phyloP scores from a whole-genome alignment of 306 rosid species.

The Lathyrus oleraceus region DNA sequence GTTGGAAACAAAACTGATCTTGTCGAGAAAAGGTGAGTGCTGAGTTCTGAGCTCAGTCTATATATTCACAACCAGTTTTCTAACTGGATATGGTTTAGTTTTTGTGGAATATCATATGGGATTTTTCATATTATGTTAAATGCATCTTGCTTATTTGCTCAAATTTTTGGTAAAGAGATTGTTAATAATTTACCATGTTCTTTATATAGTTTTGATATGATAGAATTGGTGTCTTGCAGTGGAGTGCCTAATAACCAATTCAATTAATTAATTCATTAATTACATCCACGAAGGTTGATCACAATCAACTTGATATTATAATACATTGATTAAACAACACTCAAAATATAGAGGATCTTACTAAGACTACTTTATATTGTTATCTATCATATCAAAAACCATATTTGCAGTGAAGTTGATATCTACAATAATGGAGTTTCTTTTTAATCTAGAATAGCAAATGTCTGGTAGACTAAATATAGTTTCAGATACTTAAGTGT shows the following conservation, averaged over 20 bases:
- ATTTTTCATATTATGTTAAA: conserved; percentile 11
- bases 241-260: neutral
- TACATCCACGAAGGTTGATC: neutral
- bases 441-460: conserved; percentile 11
- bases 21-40: conserved; percentile 86
- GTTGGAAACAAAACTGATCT: conserved; percentile 99
- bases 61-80: neutral
- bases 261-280: neutral
- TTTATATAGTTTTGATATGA: conserved; percentile 6
- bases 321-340: conserved; percentile 2
- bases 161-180: neutral
- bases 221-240: conserved; percentile 3
- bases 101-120: neutral
- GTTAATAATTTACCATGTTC: neutral
- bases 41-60: neutral
- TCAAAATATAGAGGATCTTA: neutral
- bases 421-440: neutral
- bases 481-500: neutral
- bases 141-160: conserved; percentile 13
- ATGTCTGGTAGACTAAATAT: conserved; percentile 3
- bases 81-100: conserved; percentile 12
- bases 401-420: conserved; percentile 18
- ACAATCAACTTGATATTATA: conserved; percentile 5
- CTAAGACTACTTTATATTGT: conserved; percentile 6
- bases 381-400: conserved; percentile 8